A percentile compares a stretch with the other conserved stretches of the same genome.
phyloP scores from a whole-genome alignment of 192 early-diverging fungal species.

The Dispira parvispora region DNA sequence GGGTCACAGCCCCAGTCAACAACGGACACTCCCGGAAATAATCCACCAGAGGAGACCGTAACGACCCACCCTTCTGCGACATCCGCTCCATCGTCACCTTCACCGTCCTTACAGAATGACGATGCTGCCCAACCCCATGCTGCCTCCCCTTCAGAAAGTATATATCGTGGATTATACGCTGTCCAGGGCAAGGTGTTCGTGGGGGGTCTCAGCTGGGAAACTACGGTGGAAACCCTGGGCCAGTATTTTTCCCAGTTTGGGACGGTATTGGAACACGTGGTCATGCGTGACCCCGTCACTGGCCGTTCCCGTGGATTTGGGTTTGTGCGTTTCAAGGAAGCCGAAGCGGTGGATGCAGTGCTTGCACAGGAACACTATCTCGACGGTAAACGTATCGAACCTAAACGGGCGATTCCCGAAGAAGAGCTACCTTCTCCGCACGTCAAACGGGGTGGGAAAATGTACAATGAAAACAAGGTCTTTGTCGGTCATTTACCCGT shows the following conservation, averaged over 20 bases:
- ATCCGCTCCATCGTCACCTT: too few relatives aligned
- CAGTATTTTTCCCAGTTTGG: conserved; percentile 80
- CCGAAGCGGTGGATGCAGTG: conserved; percentile 58
- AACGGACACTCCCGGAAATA: too few relatives aligned
- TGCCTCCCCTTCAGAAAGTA: too few relatives aligned
- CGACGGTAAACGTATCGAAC: conserved; percentile 44
- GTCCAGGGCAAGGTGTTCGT: conserved; percentile 82
- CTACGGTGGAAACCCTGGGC: conserved; percentile 68
- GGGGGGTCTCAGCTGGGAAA: conserved; percentile 71
- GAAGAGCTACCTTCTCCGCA: conserved; percentile 15
- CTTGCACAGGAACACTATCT: conserved; percentile 48
- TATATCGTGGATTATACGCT: conserved; percentile 8
- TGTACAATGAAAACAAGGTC: conserved; percentile 36
- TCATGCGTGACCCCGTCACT: conserved; percentile 74
- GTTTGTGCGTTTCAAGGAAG: conserved; percentile 79
- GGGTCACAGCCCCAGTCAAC: too few relatives aligned
- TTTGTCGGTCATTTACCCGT: conserved; percentile 82
- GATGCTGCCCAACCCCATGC: too few relatives aligned
- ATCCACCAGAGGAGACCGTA: too few relatives aligned
- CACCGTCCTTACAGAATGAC: too few relatives aligned
- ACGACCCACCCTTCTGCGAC: too few relatives aligned
- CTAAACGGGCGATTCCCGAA: conserved; percentile 28
- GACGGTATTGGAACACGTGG: conserved; percentile 58
- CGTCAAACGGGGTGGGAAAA: conserved; percentile 6
- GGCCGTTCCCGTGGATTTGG: conserved; percentile 88